Percentiles rank a stretch among this genome's conserved stretches.
Evolutionary conservation across 331 rosid genomes (phyloP).

Genomic region (Pyrus hybrid): DNA sequence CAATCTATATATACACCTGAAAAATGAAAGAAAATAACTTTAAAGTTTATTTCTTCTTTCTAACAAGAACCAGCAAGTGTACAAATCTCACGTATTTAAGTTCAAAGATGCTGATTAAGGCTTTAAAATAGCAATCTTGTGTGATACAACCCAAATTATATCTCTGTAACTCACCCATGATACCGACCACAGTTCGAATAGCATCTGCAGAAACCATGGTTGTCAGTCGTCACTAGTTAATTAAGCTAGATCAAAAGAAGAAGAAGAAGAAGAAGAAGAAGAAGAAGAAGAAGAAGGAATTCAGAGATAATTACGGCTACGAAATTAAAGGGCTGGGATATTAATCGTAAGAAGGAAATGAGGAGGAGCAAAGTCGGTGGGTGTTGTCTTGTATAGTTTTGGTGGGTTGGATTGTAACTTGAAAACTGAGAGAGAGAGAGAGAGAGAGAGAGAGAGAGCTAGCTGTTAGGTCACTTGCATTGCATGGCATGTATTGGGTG

Average conservation of each 20-base stretch:
- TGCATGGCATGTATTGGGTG: constrained; percentile 23
- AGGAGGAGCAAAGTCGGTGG: neutral
- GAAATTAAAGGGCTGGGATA: neutral
- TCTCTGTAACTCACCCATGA: constrained; percentile 37
- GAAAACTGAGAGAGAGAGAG: neutral
- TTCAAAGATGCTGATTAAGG: neutral
- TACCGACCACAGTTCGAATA: constrained; percentile 59
- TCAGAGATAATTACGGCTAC: neutral
- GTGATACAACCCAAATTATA: neutral
- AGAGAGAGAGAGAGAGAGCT: no score
- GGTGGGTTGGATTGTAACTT: neutral
- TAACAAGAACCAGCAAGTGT: neutral
- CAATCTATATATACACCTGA: neutral
- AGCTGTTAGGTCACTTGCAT: constrained; percentile 31
- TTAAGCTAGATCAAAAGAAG: neutral
- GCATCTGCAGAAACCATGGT: constrained; percentile 55
- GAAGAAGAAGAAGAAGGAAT: neutral
- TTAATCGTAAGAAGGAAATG: neutral
- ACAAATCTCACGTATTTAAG: neutral
- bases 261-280: no score
- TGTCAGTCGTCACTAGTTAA: neutral
- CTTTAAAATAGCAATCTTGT: neutral
- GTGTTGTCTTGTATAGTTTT: neutral
- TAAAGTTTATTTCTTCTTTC: neutral
- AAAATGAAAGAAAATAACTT: neutral